Evolutionary conservation across 148 eudicot genomes (phyloP), one percentile per base, ranked within the genome.

Genomic region (Vaccinium darrowii): DNA sequence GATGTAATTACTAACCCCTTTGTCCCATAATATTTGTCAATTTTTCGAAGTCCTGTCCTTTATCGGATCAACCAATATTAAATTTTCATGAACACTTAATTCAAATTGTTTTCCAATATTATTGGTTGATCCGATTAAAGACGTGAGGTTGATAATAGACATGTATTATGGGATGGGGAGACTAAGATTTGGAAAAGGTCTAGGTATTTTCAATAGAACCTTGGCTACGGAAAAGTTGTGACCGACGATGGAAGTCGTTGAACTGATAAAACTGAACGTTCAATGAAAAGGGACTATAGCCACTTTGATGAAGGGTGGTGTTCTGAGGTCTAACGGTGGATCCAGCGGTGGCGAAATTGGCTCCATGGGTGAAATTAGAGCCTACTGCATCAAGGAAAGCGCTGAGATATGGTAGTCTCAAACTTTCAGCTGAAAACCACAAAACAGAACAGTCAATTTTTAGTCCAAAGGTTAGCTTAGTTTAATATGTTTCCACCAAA

Each of bases 271-370:
- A 84, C 58, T 96, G 98, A 39, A 96, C 93, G 82, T 96, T 88
- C 27, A 96, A 83, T 1, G 99, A 94, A 53, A 96, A 62, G 13
- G 99, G 99, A 78, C 97, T 96, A 84, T 88, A 90, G 5, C 99
- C 99, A 78, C 94, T 87, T 50, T 94, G 94, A 1, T 86, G 90
- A 36, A 90, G 91, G 21, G 93, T 96, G 43, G 92, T 87, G 82
- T 97, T 95, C 80, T 87, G 96, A 3, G 99, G 98, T 78, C 98
- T 85, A n/a, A 97, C 83, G 54, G 94, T 92, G n/a, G 99, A 95
- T 13, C 95, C 99, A 0, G 96, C 96, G 0, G 98, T 95, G 23
- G 99, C 99, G 57, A 97, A 97, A 79, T 97, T 95, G 78, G 98
- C 96, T 56, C 99, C 99, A 53, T 93, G 96, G 74, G 84, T 95